Evolutionary conservation across 75 land plant species (phyloP), one percentile per base, ranked within the genome.

Genomic region (Pseudotsuga menziesii): DNA sequence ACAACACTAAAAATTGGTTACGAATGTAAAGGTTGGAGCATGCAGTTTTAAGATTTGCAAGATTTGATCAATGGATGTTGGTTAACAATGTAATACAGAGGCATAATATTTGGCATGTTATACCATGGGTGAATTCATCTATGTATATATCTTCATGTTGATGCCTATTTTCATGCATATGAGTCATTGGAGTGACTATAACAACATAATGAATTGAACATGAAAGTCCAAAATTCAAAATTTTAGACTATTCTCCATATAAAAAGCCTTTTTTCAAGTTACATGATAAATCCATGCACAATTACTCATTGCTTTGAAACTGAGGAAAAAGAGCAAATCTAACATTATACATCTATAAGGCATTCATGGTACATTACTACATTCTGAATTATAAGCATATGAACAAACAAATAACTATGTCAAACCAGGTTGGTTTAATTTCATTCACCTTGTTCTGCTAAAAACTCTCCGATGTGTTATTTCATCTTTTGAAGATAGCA

Each of bases 381-480:
- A 29, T n/a, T 22, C 52, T 39, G 52, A 41, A 69, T 19, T 69
- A 3, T 44, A 69, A 23, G 20, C 8, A 20, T 39, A n/a, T 29
- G 32, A 29, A 29, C 32, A 29, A 29, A 29, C 32, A 29, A 29
- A 29, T 1, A 29, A 29, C 32, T 29, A 29, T 1, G 32, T 29
- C 1, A 29, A 29, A 0, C 32, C 32, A 29, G 32, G 32, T 29
- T 29, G 32, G 32, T 29, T 29, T 29, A 29, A 29, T 29, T 29
- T 29, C 32, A 29, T 29, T 29, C 1, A 29, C 32, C 32, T 1
- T 1, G 16, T 16, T 20, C 71, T 61, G 6, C 58, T 57, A 12
- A 17, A 36, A 39, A 25, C 27, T 80, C 39, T 55, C 85, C 83
- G 87, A 20, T 87, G 87, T 22, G 85, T 87, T 16, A 58, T 16